Base-by-base conservation (phyloP, 2,329 filamentous ascomycete genomes). In the Acrodontium crateriforme region DNA sequence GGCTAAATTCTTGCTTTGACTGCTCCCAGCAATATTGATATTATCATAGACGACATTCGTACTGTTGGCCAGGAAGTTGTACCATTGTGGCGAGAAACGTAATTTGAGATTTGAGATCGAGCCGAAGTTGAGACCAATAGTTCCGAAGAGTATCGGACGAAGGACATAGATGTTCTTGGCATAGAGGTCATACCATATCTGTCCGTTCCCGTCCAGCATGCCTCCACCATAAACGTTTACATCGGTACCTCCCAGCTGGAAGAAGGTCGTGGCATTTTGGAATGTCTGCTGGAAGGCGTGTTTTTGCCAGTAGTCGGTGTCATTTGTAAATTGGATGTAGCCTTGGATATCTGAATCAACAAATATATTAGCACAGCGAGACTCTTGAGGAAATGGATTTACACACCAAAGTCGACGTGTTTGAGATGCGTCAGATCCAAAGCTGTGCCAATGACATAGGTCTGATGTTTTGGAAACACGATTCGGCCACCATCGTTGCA, bases 141-240 rank as follows among this genome's bases (percentile, higher is more conserved):
- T 57, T 4, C 66, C 67, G 28, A 74, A 58, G 3, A 74, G 53
- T 23, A 73, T 63, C 0, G 72, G 74, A 2, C 72, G 62, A 14
- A 73, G 56, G 21, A 70, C 63, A 31, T 71, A 64, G 20, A 64
- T 61, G 33, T 75, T 55, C 16, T 58, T 44, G 2, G 69, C 68
- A 38, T 72, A 76, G 14, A 69, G 52, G 37, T 76, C 67, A 41
- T 77, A 78, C 69, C 73, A 74, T 2, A 62, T 62, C 42, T 76
- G 70, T 0, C 71, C 72, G 31, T 71, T 74, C 10, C 76, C 75
- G 41, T 78, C 65, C 6, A 77, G 50, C 7, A 62, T 69, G 23
- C 71, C 70, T 10, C 67, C 69, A 1, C 75, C 77, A 35, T 76
- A 80, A 24, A 81, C 63, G 32, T 78, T 74, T 8, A 81, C 69